Evolutionary conservation across 305 asterid species (phyloP).

Genomic region (Fraxinus nigra): DNA sequence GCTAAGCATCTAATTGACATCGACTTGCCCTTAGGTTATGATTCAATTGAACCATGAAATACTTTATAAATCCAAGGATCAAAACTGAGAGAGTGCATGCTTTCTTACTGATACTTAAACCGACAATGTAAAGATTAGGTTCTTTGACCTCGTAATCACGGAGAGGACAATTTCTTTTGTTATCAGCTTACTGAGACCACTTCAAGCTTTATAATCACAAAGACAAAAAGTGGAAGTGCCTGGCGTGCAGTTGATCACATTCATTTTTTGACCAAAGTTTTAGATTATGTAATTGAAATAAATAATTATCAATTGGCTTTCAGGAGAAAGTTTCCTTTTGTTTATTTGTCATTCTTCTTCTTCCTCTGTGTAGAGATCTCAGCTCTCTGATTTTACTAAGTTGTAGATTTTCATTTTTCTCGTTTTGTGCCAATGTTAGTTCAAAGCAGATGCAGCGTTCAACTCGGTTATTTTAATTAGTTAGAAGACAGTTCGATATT

Average conservation of each 20-base stretch:
- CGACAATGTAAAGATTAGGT: neutral
- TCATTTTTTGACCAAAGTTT: neutral
- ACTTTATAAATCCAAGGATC: neutral
- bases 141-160: neutral
- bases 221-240: neutral
- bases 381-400: neutral
- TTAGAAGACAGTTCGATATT: neutral
- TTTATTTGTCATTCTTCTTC: neutral
- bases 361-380: neutral
- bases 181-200: neutral
- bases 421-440: neutral
- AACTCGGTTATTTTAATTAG: neutral
- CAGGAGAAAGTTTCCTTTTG: neutral
- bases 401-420: neutral
- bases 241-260: neutral
- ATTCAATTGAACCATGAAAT: neutral
- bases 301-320: no score
- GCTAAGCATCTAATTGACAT: neutral
- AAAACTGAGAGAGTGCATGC: neutral
- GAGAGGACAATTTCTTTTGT: neutral
- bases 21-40: neutral
- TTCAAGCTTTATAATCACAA: neutral
- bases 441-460: neutral
- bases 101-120: neutral
- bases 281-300: neutral